phyloP scores from a whole-genome alignment of 2,329 filamentous ascomycete genomes.

The Sordariomycetes sp. region DNA sequence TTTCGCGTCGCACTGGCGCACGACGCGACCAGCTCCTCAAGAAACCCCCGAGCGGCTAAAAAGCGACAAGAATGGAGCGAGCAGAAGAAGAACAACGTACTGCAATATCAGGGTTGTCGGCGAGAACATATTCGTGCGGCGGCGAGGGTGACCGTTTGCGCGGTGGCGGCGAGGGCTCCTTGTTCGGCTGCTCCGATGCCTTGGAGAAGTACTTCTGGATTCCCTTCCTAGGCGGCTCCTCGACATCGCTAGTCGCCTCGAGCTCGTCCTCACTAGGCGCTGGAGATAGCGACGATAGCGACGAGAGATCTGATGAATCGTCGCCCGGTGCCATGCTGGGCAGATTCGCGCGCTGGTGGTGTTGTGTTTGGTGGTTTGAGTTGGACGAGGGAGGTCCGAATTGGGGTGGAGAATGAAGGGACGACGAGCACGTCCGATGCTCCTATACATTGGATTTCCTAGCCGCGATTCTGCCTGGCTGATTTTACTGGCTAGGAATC shows the following conservation, averaged over 20 bases:
- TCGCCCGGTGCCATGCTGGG: conserved; percentile 48
- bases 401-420: neutral
- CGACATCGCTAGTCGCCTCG: conserved; percentile 32
- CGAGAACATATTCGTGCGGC: conserved; percentile 80
- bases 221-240: conserved; percentile 38
- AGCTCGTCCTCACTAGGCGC: conserved; percentile 35
- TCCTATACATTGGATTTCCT: too few relatives aligned
- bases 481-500: too few relatives aligned
- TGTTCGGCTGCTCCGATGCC: conserved; percentile 38
- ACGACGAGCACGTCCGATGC: too few relatives aligned
- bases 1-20: conserved; percentile 37
- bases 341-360: conserved; percentile 14
- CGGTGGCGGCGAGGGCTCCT: conserved; percentile 54
- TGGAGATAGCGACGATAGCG: conserved; percentile 38
- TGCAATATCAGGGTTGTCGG: conserved; percentile 85
- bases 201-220: conserved; percentile 63
- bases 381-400: conserved; percentile 4
- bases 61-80: conserved; percentile 1
- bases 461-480: too few relatives aligned
- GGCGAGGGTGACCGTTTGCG: conserved; percentile 81
- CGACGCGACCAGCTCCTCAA: conserved; percentile 14
- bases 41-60: neutral
- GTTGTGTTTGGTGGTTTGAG: conserved; percentile 4
- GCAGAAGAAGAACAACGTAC: conserved; percentile 47
- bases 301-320: conserved; percentile 56